Conservation (phyloP, 2,329 filamentous ascomycete genomes). For the Ramularia endophylla region DNA sequence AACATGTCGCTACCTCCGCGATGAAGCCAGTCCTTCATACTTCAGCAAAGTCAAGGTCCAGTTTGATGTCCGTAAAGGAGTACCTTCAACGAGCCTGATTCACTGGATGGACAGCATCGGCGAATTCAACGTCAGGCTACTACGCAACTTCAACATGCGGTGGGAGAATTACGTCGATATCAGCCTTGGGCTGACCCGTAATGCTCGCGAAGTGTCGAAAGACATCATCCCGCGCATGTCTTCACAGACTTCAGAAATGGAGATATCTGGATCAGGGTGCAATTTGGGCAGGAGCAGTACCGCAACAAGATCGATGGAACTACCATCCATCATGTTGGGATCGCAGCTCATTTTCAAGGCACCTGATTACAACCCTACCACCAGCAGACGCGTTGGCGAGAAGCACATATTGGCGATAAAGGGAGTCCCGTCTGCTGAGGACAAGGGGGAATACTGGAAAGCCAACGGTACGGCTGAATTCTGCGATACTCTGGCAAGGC, state of each 20-base stretch:
- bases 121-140: slow-evolving; percentile 6
- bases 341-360: not conserved
- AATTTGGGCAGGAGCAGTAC: not conserved
- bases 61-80: slow-evolving; percentile 7
- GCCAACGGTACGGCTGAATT: slow-evolving; percentile 12
- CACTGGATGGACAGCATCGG: slow-evolving; percentile 13
- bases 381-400: not conserved
- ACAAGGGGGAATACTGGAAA: slow-evolving; percentile 11
- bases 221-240: not conserved
- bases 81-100: slow-evolving; percentile 3
- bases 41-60: slow-evolving; percentile 14
- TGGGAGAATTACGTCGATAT: slow-evolving; percentile 17
- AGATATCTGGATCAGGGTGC: too few relatives aligned
- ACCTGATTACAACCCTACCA: slow-evolving; percentile 1
- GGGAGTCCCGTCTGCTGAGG: slow-evolving; percentile 4
- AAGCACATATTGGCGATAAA: slow-evolving; percentile 7
- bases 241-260: not conserved
- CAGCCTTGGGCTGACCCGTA: slow-evolving; percentile 9
- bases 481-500: slow-evolving; percentile 7
- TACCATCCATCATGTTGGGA: not conserved
- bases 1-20: slow-evolving; percentile 9
- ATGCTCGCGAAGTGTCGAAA: not conserved
- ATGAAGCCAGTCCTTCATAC: slow-evolving; percentile 13
- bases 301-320: not conserved
- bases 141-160: slow-evolving; percentile 12